Conservation (phyloP, 345 rosid genomes). For the Heritiera fomes region DNA sequence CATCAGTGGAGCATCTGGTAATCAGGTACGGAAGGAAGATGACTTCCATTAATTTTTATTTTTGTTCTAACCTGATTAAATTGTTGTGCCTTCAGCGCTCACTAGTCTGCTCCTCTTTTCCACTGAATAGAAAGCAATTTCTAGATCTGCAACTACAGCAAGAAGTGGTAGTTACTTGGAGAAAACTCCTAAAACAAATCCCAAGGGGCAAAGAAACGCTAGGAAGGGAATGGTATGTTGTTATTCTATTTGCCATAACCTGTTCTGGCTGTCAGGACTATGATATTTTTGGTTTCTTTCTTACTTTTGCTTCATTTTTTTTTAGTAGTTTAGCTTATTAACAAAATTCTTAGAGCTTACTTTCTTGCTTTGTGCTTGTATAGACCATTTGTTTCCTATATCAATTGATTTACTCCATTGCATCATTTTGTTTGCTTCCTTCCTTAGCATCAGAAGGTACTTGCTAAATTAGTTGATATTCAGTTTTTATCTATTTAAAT, state of each 20-base stretch:
- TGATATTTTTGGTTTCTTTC: slow-evolving; percentile 5
- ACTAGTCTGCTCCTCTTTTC: slow-evolving; percentile 19
- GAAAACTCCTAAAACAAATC: slow-evolving; percentile 39
- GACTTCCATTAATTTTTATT: slow-evolving; percentile 24
- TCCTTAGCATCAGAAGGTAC: background rate
- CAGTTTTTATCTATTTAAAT: background rate
- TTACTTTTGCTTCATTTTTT: background rate
- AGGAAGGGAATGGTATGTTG: slow-evolving; percentile 47
- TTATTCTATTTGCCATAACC: slow-evolving; percentile 1
- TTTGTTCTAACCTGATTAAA: background rate
- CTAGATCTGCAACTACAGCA: slow-evolving; percentile 25
- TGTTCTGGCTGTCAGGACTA: slow-evolving; percentile 10
- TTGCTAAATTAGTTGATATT: slow-evolving; percentile 16
- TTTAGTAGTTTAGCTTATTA: slow-evolving; percentile 11
- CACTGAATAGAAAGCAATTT: slow-evolving; percentile 41
- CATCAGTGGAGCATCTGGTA: slow-evolving; percentile 34
- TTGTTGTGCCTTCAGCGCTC: slow-evolving; percentile 12
- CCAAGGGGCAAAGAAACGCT: slow-evolving; percentile 39
- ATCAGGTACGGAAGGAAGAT: slow-evolving; percentile 41
- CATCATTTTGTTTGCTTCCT: slow-evolving; percentile 15
- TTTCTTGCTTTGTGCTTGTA: background rate
- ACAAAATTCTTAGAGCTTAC: slow-evolving; percentile 10
- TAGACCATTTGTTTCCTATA: background rate
- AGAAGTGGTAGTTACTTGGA: slow-evolving; percentile 29
- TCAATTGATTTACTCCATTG: background rate